Percentiles rank a stretch among this genome's conserved stretches.
Conservation (phyloP, 2,329 filamentous ascomycete genomes). For the Paraphoma chrysanthemicola region DNA sequence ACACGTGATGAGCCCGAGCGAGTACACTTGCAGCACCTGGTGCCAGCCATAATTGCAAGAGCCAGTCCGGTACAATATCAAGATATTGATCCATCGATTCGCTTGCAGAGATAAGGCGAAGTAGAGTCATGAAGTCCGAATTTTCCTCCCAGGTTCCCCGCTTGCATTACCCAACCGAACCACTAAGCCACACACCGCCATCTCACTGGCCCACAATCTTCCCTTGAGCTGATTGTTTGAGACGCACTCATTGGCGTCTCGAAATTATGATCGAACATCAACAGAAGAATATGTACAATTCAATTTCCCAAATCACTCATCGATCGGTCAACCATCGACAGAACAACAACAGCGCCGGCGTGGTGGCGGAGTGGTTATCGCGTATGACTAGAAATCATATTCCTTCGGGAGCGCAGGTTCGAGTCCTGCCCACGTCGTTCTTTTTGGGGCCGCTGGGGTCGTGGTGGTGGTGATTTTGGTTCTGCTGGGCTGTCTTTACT, state of each 20-base stretch:
- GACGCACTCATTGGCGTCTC: conserved; percentile 1
- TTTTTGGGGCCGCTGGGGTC: conserved; percentile 12
- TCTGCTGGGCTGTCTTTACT: background rate
- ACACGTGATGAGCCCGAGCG: too few relatives aligned
- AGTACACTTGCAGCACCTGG: too few relatives aligned
- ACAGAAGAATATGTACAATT: background rate
- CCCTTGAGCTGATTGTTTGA: too few relatives aligned
- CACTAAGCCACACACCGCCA: background rate
- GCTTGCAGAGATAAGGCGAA: background rate
- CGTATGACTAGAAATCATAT: conserved; percentile 51
- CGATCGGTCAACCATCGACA: background rate
- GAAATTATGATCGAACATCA: conserved; percentile 3
- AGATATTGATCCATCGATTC: too few relatives aligned
- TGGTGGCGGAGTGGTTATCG: conserved; percentile 51
- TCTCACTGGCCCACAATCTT: too few relatives aligned
- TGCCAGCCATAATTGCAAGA: too few relatives aligned
- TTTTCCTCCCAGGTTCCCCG: background rate
- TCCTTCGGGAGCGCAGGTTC: conserved; percentile 50
- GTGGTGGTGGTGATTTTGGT: background rate
- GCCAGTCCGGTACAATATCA: too few relatives aligned
- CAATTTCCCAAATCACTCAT: background rate
- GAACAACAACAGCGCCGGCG: conserved; percentile 20
- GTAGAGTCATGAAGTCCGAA: background rate
- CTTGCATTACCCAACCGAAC: conserved; percentile 1
- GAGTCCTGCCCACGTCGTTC: conserved; percentile 46